Evolutionary conservation across 306 rosid species (phyloP).

Genomic region (Prunus mira): DNA sequence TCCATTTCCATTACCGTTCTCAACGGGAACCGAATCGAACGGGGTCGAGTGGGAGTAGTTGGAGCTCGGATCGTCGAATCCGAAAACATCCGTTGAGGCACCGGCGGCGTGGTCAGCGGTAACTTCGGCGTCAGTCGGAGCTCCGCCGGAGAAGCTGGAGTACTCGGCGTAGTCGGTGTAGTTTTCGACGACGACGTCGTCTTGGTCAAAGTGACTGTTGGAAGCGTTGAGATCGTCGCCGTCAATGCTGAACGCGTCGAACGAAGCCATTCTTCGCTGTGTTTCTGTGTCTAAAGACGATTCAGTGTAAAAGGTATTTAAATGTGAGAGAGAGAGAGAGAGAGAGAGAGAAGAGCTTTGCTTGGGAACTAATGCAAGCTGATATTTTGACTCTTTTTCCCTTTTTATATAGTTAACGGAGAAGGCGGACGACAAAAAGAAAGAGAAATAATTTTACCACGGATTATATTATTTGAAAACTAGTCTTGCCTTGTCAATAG

Average conservation of each 20-base stretch:
- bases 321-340: background rate
- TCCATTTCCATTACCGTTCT: constrained; percentile 74
- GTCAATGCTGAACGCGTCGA: constrained; percentile 69
- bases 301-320: background rate
- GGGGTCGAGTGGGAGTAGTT: constrained; percentile 73
- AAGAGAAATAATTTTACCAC: background rate
- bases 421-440: constrained; percentile 17
- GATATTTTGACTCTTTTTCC: constrained; percentile 7
- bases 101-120: constrained; percentile 49
- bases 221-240: constrained; percentile 65
- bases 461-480: background rate
- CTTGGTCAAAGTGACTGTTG: constrained; percentile 37
- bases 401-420: constrained; percentile 37
- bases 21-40: constrained; percentile 50
- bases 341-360: background rate
- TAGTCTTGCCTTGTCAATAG: background rate
- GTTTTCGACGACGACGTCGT: constrained; percentile 44
- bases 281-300: constrained; percentile 29
- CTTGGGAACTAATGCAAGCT: constrained; percentile 14
- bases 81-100: constrained; percentile 68
- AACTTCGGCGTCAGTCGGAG: constrained; percentile 47
- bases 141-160: constrained; percentile 55
- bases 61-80: constrained; percentile 69
- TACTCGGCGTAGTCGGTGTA: constrained; percentile 49
- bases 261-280: constrained; percentile 56